phyloP scores from a whole-genome alignment of 1,284 basidiomycete genomes.

The Rhizoctonia solani region DNA sequence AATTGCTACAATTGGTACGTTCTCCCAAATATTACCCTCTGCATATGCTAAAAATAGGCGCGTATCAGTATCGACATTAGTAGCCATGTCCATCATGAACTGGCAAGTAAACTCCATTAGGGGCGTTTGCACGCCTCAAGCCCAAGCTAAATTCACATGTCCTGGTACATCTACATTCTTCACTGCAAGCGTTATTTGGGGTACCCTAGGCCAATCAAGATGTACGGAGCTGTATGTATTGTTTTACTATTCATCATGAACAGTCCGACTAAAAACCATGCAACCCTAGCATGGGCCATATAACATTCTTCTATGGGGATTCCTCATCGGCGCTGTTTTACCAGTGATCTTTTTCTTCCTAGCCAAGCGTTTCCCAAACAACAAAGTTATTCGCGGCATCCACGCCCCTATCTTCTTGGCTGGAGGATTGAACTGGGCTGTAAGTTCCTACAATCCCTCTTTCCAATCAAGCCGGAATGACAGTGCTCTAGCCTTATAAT shows the following conservation, averaged over 20 bases:
- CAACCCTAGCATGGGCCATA: constrained; percentile 19
- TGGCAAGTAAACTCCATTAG: constrained; percentile 36
- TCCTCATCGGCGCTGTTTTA: constrained; percentile 38
- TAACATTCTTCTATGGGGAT: constrained; percentile 33
- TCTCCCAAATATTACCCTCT: constrained; percentile 10
- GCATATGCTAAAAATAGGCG: too few species aligned
- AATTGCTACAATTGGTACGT: constrained; percentile 32
- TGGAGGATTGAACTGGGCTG: constrained; percentile 53
- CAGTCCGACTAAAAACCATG: neutral
- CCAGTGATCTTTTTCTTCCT: constrained; percentile 39
- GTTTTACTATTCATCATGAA: neutral
- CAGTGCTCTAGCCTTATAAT: neutral
- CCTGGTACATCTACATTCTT: constrained; percentile 38
- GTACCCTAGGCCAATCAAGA: constrained; percentile 40
- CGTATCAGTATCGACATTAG: constrained; percentile 24
- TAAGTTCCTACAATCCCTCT: too few species aligned
- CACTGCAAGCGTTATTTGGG: constrained; percentile 41
- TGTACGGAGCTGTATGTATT: constrained; percentile 36
- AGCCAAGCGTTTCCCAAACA: neutral
- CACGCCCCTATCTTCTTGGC: constrained; percentile 51
- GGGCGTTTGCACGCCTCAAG: constrained; percentile 37
- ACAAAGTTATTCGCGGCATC: constrained; percentile 40
- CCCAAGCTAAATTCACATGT: constrained; percentile 37
- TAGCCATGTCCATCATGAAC: constrained; percentile 38
- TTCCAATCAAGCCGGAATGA: too few species aligned